Evolutionary conservation across 768 basidiomycete species (phyloP), one percentile per base, ranked within the genome.

Genomic region (Pleurotus platypus): DNA sequence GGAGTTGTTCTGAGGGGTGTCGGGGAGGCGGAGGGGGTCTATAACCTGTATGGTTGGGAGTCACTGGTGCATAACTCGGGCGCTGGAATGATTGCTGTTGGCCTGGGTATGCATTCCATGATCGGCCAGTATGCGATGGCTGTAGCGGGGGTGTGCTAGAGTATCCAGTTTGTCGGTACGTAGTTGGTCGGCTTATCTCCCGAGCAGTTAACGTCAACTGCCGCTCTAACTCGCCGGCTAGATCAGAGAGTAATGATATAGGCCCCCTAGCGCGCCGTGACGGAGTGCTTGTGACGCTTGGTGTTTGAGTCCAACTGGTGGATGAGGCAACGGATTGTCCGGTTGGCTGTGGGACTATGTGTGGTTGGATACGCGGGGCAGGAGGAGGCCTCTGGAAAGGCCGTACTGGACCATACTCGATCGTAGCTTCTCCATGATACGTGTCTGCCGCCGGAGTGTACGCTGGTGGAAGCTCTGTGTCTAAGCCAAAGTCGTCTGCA

Each of bases 401-500:
- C 58, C 62, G 61, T 3, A 61, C 46, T 37, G 65, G 89, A 0
- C 90, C 89, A 16, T 78, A 69, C 55, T 88, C 82, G 2, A 91
- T 59, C 0, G 86, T 83, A 1, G 75, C 69, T 64, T 92, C 90
- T 12, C 87, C 90, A 2, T 78, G 72, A 46, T 67, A 61, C 15
- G 73, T 47, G 47, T 85, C 78, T 2, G 89, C 79, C 1, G 76
- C 61, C 0, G 81, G 72, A 0, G 88, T 88, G 63, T 91, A 92
- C 0, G 89, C 83, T 0, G 90, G 90, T 0, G 89, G 89, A 9
- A 75, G 70, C 16, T 85, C 84, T n/a, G 85, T 85, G 2, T 71
- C 66, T 24, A 78, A 59, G 11, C 62, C 60, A 42, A 40, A 54
- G 39, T 54, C 51, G 42, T 54, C 51, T 11, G 51, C 4, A 30